Evolutionary conservation across 1,284 basidiomycete genomes (phyloP).

Genomic region (Trichosporon sp.): DNA sequence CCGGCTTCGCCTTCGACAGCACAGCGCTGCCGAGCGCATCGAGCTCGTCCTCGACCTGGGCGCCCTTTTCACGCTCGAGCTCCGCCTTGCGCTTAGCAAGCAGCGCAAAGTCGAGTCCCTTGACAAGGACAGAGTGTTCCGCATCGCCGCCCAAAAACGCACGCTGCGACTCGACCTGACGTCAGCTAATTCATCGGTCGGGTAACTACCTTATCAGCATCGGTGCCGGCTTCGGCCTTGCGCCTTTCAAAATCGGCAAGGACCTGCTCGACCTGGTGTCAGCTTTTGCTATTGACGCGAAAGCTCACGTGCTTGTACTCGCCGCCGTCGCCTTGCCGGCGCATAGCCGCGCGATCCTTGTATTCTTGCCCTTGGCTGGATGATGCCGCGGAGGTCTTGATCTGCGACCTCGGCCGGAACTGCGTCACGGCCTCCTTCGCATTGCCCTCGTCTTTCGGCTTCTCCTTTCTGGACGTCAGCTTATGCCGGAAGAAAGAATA

Average conservation of each 20-base stretch:
- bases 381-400: constrained; percentile 19
- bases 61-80: constrained; percentile 52
- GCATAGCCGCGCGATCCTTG: constrained; percentile 44
- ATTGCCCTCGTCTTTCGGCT: not conserved
- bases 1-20: constrained; percentile 55
- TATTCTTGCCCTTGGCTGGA: constrained; percentile 27
- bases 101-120: constrained; percentile 78
- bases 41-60: constrained; percentile 67
- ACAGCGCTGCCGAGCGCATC: constrained; percentile 52
- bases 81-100: constrained; percentile 73
- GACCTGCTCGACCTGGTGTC: constrained; percentile 63
- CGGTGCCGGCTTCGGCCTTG: constrained; percentile 57
- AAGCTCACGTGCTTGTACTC: constrained; percentile 41
- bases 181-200: not conserved
- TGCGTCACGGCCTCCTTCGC: constrained; percentile 16
- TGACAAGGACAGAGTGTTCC: constrained; percentile 76
- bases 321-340: constrained; percentile 40
- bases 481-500: not conserved
- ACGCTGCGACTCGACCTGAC: constrained; percentile 68
- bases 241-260: constrained; percentile 71
- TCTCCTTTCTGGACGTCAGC: constrained; percentile 4
- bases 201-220: constrained; percentile 34
- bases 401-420: constrained; percentile 33
- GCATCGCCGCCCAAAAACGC: constrained; percentile 81
- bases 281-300: constrained; percentile 6